Evolutionary conservation across 106 monocot genomes (phyloP).

Genomic region (Dendrobium chrysotoxum): DNA sequence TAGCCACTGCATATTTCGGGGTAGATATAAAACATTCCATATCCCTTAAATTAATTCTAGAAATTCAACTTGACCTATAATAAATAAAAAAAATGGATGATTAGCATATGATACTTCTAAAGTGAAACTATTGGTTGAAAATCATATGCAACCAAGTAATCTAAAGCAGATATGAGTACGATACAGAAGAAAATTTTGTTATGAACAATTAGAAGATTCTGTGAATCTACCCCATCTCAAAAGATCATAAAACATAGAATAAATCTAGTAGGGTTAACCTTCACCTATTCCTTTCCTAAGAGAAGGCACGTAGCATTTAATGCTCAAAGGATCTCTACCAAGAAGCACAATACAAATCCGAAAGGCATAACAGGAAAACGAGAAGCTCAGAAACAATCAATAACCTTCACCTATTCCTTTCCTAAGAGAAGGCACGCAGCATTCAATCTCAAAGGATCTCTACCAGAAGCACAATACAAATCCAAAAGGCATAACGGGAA

Average conservation of each 20-base stretch:
- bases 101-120: neutral
- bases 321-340: neutral
- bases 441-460: neutral
- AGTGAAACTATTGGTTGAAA: neutral
- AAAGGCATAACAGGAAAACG: neutral
- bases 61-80: conserved; percentile 2
- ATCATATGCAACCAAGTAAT: neutral
- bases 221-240: neutral
- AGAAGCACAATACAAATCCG: neutral
- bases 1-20: conserved; percentile 26
- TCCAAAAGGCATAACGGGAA: neutral
- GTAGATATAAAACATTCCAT: conserved; percentile 76
- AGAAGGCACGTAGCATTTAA: neutral
- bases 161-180: neutral
- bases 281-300: neutral
- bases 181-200: neutral
- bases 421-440: neutral
- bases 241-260: neutral
- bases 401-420: neutral
- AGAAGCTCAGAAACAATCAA: too few relatives aligned
- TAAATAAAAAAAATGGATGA: neutral
- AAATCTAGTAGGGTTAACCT: neutral
- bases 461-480: neutral
- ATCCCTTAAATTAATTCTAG: conserved; percentile 3
- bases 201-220: neutral